Evolutionary conservation across 768 basidiomycete genomes (phyloP), one percentile per base, ranked within the genome.

Genomic region (Candolleomyces eurysporus): DNA sequence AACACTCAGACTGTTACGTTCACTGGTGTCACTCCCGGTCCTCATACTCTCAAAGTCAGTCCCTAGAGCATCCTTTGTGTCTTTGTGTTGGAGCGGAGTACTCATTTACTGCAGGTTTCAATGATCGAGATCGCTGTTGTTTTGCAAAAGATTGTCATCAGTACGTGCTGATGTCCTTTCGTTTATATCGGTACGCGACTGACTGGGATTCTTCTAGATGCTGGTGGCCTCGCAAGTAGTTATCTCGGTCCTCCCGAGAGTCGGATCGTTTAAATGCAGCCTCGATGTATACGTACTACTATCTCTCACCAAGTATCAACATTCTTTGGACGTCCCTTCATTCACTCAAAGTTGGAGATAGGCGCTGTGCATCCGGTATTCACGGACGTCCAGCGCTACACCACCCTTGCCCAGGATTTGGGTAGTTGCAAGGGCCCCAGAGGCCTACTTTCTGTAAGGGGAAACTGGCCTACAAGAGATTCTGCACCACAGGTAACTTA

Each of bases 61-160:
- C 10, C 65, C 31, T 26, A 26, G 26, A 26, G 26, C 4, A 26
- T 13, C n/a, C 54, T 43, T 14, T 32, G 17, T 50, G 48, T 36
- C 6, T 26, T 42, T 51, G 31, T 17, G 4, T 40, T 13, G 11
- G 5, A 53, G 17, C 19, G n/a, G 48, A 39, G 40, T 46, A 54
- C 57, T 31, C 31, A 53, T 7, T 48, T 26, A 10, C 48, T 59
- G 36, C 5, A 81, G 81, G 71, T 87, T 21, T 83, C 76, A 67
- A 81, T 82, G 75, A 78, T 87, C 48, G 84, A 87, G 64, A 82
- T 84, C 5, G 81, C 82, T 4, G 83, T 87, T 13, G 81, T 85
- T 1, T 72, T 87, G 26, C 82, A 88, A 68, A 87, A 84, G 67
- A 81, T 88, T 50, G 78, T 88, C 40, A 84, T 88, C 56, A 73